Conservation (phyloP, 2,329 filamentous ascomycete species). For the Mycocentrospora acerina region DNA sequence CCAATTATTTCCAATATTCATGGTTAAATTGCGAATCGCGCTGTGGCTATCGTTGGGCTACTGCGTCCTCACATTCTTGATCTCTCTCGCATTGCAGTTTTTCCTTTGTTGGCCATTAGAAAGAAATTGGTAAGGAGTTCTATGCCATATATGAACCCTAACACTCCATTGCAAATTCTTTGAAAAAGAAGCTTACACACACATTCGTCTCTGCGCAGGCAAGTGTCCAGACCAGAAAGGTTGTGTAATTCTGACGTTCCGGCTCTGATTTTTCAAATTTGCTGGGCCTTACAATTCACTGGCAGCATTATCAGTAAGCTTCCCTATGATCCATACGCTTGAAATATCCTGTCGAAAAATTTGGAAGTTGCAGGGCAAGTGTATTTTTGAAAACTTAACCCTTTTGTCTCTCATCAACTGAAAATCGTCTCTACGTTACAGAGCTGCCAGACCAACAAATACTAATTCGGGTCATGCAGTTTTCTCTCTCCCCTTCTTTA, state of each 20-base stretch:
- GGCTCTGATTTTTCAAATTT: not conserved
- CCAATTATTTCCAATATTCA: conserved; percentile 1
- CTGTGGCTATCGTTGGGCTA: not conserved
- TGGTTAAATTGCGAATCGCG: not conserved
- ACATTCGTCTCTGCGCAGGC: not conserved
- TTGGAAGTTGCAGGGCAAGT: no score
- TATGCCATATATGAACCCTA: no score
- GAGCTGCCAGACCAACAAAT: no score
- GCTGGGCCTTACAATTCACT: not conserved
- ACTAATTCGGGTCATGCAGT: not conserved
- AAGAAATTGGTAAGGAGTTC: not conserved
- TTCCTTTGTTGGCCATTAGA: not conserved
- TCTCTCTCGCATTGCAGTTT: not conserved
- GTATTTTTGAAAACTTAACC: no score
- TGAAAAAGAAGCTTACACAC: no score
- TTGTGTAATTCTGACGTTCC: not conserved
- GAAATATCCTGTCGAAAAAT: no score
- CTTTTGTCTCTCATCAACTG: no score
- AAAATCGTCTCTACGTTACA: no score
- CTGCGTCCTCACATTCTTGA: not conserved
- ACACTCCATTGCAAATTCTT: no score
- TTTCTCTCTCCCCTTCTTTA: not conserved
- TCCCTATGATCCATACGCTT: no score
- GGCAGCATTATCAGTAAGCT: not conserved
- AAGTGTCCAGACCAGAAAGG: not conserved